These are phyloP conservation scores for Fusarium sp. DNA, from an alignment of 2,329 filamentous ascomycete genomes.

Conservation along the genomic window DNA sequence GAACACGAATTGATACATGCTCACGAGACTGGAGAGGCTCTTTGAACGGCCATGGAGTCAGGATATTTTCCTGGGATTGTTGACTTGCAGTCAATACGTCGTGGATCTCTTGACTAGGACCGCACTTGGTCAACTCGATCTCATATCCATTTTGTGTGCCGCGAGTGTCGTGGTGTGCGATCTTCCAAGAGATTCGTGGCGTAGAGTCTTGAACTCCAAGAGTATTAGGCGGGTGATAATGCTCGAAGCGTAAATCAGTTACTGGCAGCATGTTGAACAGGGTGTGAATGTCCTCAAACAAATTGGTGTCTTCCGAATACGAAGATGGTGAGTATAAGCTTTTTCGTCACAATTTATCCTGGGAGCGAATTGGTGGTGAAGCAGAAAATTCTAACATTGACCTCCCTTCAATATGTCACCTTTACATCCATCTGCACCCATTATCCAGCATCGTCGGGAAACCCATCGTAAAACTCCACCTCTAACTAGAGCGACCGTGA, in stretches of 20 bases:
- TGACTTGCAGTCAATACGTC: neutral
- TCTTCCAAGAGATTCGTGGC: constrained; percentile 26
- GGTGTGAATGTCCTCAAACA: neutral
- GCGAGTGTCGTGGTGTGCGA: neutral
- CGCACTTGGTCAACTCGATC: constrained; percentile 16
- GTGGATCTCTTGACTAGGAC: neutral
- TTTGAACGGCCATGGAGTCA: constrained; percentile 12
- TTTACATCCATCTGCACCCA: neutral
- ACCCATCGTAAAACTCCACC: neutral
- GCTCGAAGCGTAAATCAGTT: constrained; percentile 15
- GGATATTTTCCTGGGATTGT: neutral
- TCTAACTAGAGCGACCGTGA: neutral
- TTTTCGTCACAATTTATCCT: neutral
- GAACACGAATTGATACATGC: constrained; percentile 19
- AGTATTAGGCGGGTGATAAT: constrained; percentile 3
- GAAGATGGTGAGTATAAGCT: neutral
- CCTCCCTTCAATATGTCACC: neutral
- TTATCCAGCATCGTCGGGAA: neutral
- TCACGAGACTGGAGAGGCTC: constrained; percentile 14
- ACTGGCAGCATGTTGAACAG: neutral
- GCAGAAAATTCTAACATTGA: neutral
- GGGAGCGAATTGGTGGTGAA: neutral
- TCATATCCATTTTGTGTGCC: constrained; percentile 15
- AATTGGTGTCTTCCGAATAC: neutral
- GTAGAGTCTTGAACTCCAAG: constrained; percentile 4